Base-by-base conservation (phyloP, 352 stramenopile genomes). In the Phytophthora citrophthora region DNA sequence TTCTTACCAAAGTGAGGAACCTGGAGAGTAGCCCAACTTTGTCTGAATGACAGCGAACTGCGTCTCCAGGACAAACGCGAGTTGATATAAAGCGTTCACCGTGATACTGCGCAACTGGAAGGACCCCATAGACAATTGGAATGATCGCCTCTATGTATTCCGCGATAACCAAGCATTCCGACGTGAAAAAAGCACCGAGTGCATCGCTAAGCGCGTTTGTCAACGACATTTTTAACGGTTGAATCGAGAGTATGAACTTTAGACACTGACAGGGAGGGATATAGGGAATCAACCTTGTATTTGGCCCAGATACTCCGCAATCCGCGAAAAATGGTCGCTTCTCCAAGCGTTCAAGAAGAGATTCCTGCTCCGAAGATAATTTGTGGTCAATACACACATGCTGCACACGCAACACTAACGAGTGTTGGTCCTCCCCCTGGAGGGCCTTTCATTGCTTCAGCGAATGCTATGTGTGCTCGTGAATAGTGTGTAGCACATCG, bases 91-190 rank as follows among this genome's bases (percentile, higher is more conserved):
- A 3, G 55, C 40, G 26, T 64, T 63, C 41, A 24, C 20, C 20
- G 20, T 20, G 20, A 20, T 20, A 20, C 1, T 20, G 20, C 20
- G 1, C 20, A 20, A 20, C 20, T 20, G 20, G 20, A 20, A 20
- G 20, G 20, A 20, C 20, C 20, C 32, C 56, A 48, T 76, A 77
- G 29, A 77, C 53, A n/a, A 75, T 72, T 32, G 20, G 20, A 20
- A 20, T 20, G 20, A 69, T 52, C 11, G 64, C 26, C 27, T 81
- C 73, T 15, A 66, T 54, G 62, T 78, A 78, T 56, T 81, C 73
- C 18, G 67, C 49, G 1, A 78, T 58, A 3, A 73, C 48, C 20
- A 76, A 45, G 48, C 70, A 78, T 49, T 81, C 69, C 24, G 61
- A 68, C 3, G 59, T 62, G 40, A 70, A 81, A n/a, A 74, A 43